These are phyloP conservation scores for Arabidopsis suecica DNA, from an alignment of 345 rosid genomes.

Conservation along the genomic window DNA sequence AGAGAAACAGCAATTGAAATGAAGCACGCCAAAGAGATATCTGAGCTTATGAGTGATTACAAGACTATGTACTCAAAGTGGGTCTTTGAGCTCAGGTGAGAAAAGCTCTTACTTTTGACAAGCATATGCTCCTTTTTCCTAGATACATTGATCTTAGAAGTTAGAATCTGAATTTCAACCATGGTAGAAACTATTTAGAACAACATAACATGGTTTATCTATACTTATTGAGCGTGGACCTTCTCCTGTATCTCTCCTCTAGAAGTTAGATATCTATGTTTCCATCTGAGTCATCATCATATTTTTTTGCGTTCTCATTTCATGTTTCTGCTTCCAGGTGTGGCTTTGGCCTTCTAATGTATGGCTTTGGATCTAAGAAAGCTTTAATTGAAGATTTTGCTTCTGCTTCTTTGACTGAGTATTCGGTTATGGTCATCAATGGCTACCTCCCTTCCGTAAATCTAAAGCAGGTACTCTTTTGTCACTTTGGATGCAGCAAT, in stretches of 20 bases:
- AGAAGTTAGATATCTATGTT: neutral
- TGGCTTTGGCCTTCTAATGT: constrained; percentile 90
- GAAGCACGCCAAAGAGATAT: constrained; percentile 70
- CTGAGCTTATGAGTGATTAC: constrained; percentile 59
- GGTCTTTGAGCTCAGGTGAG: constrained; percentile 77
- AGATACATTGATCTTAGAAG: neutral
- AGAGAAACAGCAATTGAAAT: constrained; percentile 62
- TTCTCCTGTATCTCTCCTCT: neutral
- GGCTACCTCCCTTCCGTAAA: constrained; percentile 86
- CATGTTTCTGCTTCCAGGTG: constrained; percentile 53
- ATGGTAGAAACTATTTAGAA: constrained; percentile 11
- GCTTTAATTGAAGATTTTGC: constrained; percentile 85
- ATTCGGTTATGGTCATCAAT: constrained; percentile 82
- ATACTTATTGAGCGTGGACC: constrained; percentile 7
- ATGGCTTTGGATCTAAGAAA: constrained; percentile 95
- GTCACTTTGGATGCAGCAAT: constrained; percentile 3
- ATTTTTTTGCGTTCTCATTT: constrained; percentile 7
- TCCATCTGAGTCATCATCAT: constrained; percentile 8
- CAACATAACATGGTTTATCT: neutral
- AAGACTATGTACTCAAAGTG: constrained; percentile 69
- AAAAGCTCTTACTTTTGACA: constrained; percentile 3
- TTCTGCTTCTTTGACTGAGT: constrained; percentile 67
- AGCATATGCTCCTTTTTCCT: neutral
- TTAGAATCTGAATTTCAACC: constrained; percentile 8
- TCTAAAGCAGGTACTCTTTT: constrained; percentile 72